Evolutionary conservation across 495 filamentous ascomycete species (phyloP), one percentile per base, ranked within the genome.

Genomic region (Penicillium canariense): DNA sequence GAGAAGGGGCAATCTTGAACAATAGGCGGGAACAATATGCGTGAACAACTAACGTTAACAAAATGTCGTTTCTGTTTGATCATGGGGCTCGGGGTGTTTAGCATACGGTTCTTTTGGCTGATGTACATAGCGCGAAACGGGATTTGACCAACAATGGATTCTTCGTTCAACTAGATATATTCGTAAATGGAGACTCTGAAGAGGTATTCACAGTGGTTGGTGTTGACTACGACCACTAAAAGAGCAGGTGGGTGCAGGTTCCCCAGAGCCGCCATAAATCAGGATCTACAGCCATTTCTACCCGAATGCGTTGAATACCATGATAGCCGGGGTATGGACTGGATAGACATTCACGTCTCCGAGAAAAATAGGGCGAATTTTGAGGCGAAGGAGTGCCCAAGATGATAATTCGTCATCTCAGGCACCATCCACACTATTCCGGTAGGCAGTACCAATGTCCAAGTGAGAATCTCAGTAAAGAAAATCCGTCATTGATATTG

Each of bases 401-500:
- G 1, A 2, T 10, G 26, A 23, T 23, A 26, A 31, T 32, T 23
- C 36, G 9, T 23, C 3, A 22, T 15, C 18, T 15, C 28, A n/a
- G n/a, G 15, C 4, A 22, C 12, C 15, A 15, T 43, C 34, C 22
- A 18, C 28, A 10, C 49, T 42, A 46, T 8, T 20, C 26, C 48
- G 10, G 27, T 39, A 50, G 11, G 18, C 48, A 36, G 38, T 28
- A 39, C 46, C n/a, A 34, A 30, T 6, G 38, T 11, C 34, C 26
- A 25, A 17, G 2, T 50, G 34, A 39, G 18, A 43, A 43, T 51
- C 49, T 60, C 63, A 67, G 54, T 61, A 48, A 63, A 61, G 48
- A 56, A 55, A 63, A 69, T 70, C 63, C 69, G 63, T 71, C 66
- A 69, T 66, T 70, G 65, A 67, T 68, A 71, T 69, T 66, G 61